Evolutionary conservation across 2,329 filamentous ascomycete species (phyloP).

Genomic region (Aspergillus viridinutans): DNA sequence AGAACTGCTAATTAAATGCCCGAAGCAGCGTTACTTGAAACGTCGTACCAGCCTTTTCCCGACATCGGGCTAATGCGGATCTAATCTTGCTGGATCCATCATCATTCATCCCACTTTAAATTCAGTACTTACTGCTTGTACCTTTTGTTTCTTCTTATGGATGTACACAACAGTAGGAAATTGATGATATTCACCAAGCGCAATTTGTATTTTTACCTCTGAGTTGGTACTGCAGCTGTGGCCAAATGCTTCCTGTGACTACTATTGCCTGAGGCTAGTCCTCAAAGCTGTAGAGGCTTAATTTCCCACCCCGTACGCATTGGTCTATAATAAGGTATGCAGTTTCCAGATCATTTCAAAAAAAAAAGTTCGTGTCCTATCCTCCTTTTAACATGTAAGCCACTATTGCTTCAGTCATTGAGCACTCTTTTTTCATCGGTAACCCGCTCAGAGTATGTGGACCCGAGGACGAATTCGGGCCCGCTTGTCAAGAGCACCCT

Average conservation of each 20-base stretch:
- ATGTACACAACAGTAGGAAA: neutral
- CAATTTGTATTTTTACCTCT: too few species aligned
- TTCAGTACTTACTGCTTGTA: neutral
- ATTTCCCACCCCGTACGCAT: neutral
- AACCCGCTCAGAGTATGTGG: conserved; percentile 7
- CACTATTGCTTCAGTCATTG: too few species aligned
- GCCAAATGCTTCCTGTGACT: neutral
- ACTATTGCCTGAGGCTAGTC: neutral
- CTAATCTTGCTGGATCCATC: conserved; percentile 14
- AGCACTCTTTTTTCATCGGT: neutral
- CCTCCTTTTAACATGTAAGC: neutral
- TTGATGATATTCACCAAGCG: too few species aligned
- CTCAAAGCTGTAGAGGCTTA: neutral
- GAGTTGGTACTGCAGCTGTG: too few species aligned
- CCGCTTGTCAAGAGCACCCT: conserved; percentile 18
- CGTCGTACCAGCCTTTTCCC: conserved; percentile 4
- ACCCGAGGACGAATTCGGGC: conserved; percentile 10
- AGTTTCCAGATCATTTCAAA: neutral
- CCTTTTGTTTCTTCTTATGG: neutral
- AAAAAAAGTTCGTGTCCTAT: neutral
- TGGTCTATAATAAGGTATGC: neutral
- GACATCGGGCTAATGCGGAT: conserved; percentile 23
- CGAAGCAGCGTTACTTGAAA: neutral
- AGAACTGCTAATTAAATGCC: neutral
- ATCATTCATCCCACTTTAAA: conserved; percentile 9